Percentiles rank a stretch among this genome's conserved stretches.
These are phyloP conservation scores for Penstemon barbatus DNA, from an alignment of 257 asterid genomes.

Conservation along the genomic window DNA sequence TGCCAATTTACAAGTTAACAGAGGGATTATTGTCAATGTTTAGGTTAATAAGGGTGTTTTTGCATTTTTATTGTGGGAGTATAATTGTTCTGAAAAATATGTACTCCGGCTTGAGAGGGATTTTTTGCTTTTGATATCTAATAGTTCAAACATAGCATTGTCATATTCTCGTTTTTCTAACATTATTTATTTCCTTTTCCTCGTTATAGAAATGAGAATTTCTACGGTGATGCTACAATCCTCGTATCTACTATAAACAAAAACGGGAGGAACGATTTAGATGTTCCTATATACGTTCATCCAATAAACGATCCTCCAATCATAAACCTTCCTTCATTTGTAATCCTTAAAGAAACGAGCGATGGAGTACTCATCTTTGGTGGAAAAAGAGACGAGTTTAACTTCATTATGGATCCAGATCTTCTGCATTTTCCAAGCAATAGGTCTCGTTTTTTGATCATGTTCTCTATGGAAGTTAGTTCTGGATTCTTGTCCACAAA, in stretches of 20 bases:
- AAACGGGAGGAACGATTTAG: slow-evolving; percentile 61
- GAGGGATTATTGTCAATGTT: too few species aligned
- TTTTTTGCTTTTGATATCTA: not conserved
- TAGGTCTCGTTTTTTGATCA: slow-evolving; percentile 54
- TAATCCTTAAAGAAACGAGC: slow-evolving; percentile 49
- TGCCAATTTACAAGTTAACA: too few species aligned
- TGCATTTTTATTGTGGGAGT: too few species aligned
- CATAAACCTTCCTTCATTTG: slow-evolving; percentile 64
- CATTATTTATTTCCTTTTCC: slow-evolving; percentile 21
- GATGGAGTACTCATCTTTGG: slow-evolving; percentile 62
- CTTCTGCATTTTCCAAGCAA: slow-evolving; percentile 71
- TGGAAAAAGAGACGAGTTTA: slow-evolving; percentile 34
- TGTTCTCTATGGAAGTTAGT: slow-evolving; percentile 78
- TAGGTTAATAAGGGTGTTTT: too few species aligned
- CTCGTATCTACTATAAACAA: slow-evolving; percentile 62
- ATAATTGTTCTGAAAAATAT: too few species aligned
- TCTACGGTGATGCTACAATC: slow-evolving; percentile 65
- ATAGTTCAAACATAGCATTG: not conserved
- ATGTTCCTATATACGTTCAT: slow-evolving; percentile 72
- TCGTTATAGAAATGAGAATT: slow-evolving; percentile 60
- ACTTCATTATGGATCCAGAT: slow-evolving; percentile 76
- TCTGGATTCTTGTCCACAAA: slow-evolving; percentile 62
- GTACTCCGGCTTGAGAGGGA: too few species aligned
- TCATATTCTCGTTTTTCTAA: slow-evolving; percentile 12
- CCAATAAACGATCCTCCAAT: slow-evolving; percentile 89